Evolutionary conservation across 83 land plant genomes (phyloP).

Genomic region (Picea mariana): DNA sequence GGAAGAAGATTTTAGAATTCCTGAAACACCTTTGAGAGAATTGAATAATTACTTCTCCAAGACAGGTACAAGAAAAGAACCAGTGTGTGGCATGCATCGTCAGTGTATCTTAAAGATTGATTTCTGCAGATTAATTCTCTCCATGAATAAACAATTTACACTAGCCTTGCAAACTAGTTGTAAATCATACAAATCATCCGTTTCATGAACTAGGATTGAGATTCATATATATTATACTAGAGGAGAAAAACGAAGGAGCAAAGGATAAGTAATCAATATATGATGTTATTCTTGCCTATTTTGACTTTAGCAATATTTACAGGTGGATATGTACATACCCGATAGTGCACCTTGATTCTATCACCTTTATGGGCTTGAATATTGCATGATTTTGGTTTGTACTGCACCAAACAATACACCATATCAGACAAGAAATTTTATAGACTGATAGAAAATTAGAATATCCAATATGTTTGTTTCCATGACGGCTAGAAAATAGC

Average conservation of each 20-base stretch:
- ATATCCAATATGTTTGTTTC: not conserved
- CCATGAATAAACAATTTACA: not conserved
- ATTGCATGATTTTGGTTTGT: slow-evolving; percentile 56
- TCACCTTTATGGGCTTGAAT: slow-evolving; percentile 78
- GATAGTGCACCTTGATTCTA: slow-evolving; percentile 63
- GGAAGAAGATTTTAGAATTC: not conserved
- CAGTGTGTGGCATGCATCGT: not conserved
- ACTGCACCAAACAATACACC: slow-evolving; percentile 29
- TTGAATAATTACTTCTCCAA: not conserved
- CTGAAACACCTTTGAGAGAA: not conserved
- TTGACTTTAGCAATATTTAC: not conserved
- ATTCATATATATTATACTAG: not conserved
- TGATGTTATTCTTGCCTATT: slow-evolving; percentile 1
- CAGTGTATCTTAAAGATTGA: not conserved
- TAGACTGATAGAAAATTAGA: not conserved
- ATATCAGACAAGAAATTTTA: not conserved
- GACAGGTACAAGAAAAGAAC: not conserved
- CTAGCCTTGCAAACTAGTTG: not conserved
- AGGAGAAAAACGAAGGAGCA: not conserved
- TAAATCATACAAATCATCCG: not conserved
- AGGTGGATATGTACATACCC: slow-evolving; percentile 34
- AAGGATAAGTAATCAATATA: not conserved
- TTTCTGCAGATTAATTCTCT: not conserved
- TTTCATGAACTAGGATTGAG: not conserved
- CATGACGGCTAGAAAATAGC: not conserved